Percentiles rank a stretch among this genome's conserved stretches.
Evolutionary conservation across 768 basidiomycete species (phyloP).

Genomic region (Pulveroboletus sp.): DNA sequence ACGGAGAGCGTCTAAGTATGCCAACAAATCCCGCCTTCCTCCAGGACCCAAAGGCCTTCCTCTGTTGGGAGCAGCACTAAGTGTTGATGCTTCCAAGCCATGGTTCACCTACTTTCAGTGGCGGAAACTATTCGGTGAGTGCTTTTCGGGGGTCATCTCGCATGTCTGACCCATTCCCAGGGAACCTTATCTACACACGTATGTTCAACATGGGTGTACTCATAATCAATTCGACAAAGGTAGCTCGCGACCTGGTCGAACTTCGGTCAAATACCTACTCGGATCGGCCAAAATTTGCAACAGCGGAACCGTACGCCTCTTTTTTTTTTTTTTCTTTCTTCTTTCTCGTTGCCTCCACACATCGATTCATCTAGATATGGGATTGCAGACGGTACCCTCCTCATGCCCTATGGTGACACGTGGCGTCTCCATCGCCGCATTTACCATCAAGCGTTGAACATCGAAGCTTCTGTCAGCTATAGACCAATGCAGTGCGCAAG

Average conservation of each 20-base stretch:
- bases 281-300: constrained; percentile 27
- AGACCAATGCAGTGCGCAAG: constrained; percentile 31
- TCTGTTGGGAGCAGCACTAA: constrained; percentile 23
- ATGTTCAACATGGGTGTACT: constrained; percentile 23
- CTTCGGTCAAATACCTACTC: constrained; percentile 31
- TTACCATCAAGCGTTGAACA: constrained; percentile 33
- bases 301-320: constrained; percentile 18
- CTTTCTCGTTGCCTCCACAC: neutral
- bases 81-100: constrained; percentile 26
- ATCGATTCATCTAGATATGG: constrained; percentile 21
- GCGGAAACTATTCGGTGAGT: constrained; percentile 25
- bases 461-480: constrained; percentile 25
- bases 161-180: constrained; percentile 7
- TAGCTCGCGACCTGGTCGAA: constrained; percentile 26
- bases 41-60: constrained; percentile 50
- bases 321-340: neutral
- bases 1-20: neutral
- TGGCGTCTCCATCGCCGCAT: constrained; percentile 36
- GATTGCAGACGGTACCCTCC: constrained; percentile 30
- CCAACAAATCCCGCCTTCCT: constrained; percentile 30
- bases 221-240: constrained; percentile 26
- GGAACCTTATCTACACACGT: constrained; percentile 20
- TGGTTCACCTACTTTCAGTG: constrained; percentile 34
- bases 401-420: constrained; percentile 35
- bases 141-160: neutral